phyloP scores from a whole-genome alignment of 1,284 basidiomycete species.

The Anthracocystis panici-leucophaei region DNA sequence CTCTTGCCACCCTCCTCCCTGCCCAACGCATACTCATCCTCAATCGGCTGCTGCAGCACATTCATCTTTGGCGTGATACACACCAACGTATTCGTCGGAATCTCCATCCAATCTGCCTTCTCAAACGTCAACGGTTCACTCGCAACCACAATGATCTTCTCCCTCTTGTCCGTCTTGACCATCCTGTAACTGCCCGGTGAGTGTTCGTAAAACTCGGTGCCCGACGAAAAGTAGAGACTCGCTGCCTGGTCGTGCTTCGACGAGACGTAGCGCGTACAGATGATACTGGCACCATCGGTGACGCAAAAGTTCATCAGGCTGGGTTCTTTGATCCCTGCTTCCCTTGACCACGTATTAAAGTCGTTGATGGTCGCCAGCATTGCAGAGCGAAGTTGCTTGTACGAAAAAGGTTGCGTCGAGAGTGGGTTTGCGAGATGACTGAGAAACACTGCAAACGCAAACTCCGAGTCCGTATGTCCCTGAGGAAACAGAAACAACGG shows the following conservation, averaged over 20 bases:
- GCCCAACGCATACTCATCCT: conserved; percentile 77
- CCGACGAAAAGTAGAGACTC: conserved; percentile 93
- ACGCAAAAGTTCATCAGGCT: conserved; percentile 96
- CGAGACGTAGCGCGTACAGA: conserved; percentile 94
- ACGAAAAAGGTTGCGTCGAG: conserved; percentile 37
- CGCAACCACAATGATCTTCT: conserved; percentile 84
- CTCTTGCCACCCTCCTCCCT: conserved; percentile 17
- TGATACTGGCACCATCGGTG: conserved; percentile 90
- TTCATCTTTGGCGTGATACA: conserved; percentile 76
- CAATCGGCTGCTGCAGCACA: conserved; percentile 89
- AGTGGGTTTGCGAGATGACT: conserved; percentile 55
- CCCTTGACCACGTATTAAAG: conserved; percentile 58
- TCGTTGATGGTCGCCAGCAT: conserved; percentile 63
- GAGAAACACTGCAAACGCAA: conserved; percentile 64
- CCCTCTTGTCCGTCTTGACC: conserved; percentile 92
- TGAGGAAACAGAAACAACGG: conserved; percentile 62
- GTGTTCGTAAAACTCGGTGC: conserved; percentile 89
- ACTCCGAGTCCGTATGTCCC: conserved; percentile 65
- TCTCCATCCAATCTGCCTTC: conserved; percentile 95
- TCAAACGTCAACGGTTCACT: conserved; percentile 73
- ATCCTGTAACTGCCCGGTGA: conserved; percentile 59
- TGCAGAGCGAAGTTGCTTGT: conserved; percentile 54
- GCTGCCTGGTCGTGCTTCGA: conserved; percentile 91
- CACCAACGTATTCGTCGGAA: conserved; percentile 90
- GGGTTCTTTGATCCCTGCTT: conserved; percentile 72